phyloP scores from a whole-genome alignment of 345 rosid genomes.

The Corchorus capsularis region DNA sequence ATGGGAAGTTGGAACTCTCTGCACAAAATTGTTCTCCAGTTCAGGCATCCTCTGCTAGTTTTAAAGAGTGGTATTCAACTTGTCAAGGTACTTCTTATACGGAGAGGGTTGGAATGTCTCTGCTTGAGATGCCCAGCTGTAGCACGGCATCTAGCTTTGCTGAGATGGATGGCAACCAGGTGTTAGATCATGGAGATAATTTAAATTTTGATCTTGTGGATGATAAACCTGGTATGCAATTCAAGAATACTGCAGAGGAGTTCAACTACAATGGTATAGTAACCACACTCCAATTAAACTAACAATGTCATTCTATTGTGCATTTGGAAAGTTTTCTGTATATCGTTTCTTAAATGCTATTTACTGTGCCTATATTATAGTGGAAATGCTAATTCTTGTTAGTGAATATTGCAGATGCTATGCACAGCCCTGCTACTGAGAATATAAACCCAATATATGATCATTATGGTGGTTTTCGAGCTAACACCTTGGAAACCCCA shows the following conservation, averaged over 20 bases:
- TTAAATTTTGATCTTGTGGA: slow-evolving; percentile 23
- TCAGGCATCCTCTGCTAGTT: slow-evolving; percentile 46
- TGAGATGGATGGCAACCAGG: slow-evolving; percentile 34
- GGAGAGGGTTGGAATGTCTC: slow-evolving; percentile 39
- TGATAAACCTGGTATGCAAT: slow-evolving; percentile 28
- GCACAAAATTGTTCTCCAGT: slow-evolving; percentile 37
- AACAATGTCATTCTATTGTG: slow-evolving; percentile 2
- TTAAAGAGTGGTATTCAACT: slow-evolving; percentile 37
- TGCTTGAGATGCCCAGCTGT: slow-evolving; percentile 45
- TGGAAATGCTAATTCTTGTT: slow-evolving; percentile 28
- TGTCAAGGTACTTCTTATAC: slow-evolving; percentile 31
- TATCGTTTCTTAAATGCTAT: slow-evolving; percentile 12
- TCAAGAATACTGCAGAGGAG: slow-evolving; percentile 26
- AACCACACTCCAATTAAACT: slow-evolving; percentile 5
- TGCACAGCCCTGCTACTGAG: slow-evolving; percentile 25
- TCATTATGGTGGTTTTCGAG: slow-evolving; percentile 18
- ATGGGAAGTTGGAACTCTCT: slow-evolving; percentile 28
- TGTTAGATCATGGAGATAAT: slow-evolving; percentile 35
- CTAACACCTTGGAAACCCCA: slow-evolving; percentile 28
- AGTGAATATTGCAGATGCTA: slow-evolving; percentile 45
- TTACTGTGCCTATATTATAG: background rate
- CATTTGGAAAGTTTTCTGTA: slow-evolving; percentile 13
- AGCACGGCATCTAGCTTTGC: slow-evolving; percentile 47
- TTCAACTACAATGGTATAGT: slow-evolving; percentile 42
- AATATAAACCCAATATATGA: slow-evolving; percentile 25